Conservation (phyloP, 1,284 basidiomycete genomes). For the Fomitiporia mediterranea region DNA sequence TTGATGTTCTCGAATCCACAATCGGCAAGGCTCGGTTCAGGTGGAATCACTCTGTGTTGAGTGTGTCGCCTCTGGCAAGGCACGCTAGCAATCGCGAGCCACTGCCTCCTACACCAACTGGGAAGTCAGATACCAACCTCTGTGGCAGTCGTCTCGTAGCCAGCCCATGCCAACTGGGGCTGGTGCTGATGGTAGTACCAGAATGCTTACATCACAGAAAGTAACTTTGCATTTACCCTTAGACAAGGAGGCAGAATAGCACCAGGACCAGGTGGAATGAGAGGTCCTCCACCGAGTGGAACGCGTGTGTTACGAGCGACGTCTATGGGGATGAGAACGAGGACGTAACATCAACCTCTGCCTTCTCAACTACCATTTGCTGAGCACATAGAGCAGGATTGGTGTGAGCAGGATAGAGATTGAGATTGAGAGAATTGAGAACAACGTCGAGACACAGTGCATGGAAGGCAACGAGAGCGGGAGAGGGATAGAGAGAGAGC, state of each 20-base stretch:
- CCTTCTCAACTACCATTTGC: slow-evolving; percentile 39
- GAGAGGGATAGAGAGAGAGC: slow-evolving; percentile 39
- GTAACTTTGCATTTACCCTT: too few relatives aligned
- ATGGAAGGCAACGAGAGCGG: slow-evolving; percentile 27
- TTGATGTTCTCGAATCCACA: not conserved
- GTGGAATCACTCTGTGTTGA: slow-evolving; percentile 30
- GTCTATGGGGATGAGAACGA: slow-evolving; percentile 19
- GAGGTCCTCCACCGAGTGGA: slow-evolving; percentile 43
- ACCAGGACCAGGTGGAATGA: slow-evolving; percentile 23
- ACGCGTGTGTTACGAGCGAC: slow-evolving; percentile 41
- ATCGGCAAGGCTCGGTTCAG: slow-evolving; percentile 11
- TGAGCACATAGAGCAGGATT: slow-evolving; percentile 36
- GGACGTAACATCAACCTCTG: slow-evolving; percentile 24
- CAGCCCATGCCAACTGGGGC: not conserved
- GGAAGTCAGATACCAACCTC: not conserved
- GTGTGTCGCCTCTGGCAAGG: slow-evolving; percentile 19
- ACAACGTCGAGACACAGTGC: slow-evolving; percentile 24
- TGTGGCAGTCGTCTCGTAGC: not conserved
- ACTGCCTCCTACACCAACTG: slow-evolving; percentile 24
- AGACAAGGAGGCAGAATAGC: not conserved
- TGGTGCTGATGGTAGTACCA: not conserved
- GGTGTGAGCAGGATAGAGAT: slow-evolving; percentile 17
- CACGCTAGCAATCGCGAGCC: slow-evolving; percentile 12
- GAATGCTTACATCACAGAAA: not conserved
- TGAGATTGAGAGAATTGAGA: slow-evolving; percentile 31